Evolutionary conservation across 1,284 basidiomycete species (phyloP), one percentile per base, ranked within the genome.

Genomic region (Puccinia brachypodii): DNA sequence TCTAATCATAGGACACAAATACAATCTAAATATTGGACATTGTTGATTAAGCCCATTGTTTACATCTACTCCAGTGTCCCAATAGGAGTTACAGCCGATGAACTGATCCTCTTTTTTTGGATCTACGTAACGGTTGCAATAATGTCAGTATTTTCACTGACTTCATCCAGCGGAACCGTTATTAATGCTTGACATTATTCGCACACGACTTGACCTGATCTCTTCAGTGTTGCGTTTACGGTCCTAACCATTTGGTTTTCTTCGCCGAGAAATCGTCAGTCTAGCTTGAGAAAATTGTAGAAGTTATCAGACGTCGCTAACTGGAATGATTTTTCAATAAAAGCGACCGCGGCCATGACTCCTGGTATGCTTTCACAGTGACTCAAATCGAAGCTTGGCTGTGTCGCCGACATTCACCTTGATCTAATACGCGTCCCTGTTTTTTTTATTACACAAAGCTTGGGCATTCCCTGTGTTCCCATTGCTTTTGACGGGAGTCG

Each of bases 381-480:
- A 3, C 31, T 64, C 14, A 38, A 58, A 9, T 28, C 25, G 22
- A 2, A 0, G 36, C n/a, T 74, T 53, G 2, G 22, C 42, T 74
- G 50, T 28, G 31, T 50, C 13, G 16, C 16, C 7, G 31, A 42
- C 42, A 60, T 13, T 50, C 2, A 33, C 19, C 13, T 64, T 1
- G n/a, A 42, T 50, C 22, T n/a, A n/a, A n/a, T n/a, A n/a, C 9
- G 16, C 16, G 25, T 13, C 2, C 25, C 28, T 25, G n/a, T 28
- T 38, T n/a, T 42, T 31, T 25, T 66, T 50, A 22, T 25, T 16
- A 28, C 25, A 47, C 31, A 58, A 13, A 71, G 76, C 76, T 33
- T 79, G 76, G 76, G 76, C 76, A 1, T 79, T 79, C 38, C 76
- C 66, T 42, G 47, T 79, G 22, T 79, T 79, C 66, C 76, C 76